Evolutionary conservation across 2,329 filamentous ascomycete genomes (phyloP).

Genomic region (Cryphonectria radicalis): DNA sequence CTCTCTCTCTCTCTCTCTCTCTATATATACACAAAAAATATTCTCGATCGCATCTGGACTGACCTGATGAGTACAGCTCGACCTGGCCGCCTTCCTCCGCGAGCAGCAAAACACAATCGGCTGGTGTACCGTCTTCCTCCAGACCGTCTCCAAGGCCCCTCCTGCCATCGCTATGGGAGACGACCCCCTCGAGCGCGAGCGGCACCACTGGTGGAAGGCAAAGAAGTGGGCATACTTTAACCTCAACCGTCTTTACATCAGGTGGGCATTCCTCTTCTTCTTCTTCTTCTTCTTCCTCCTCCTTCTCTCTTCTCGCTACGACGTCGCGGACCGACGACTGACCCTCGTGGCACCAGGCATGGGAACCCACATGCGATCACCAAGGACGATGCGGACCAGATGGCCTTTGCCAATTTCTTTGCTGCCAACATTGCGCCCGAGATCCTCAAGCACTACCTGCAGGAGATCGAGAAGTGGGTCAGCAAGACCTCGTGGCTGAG

Average conservation of each 20-base stretch:
- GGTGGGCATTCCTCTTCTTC: conserved; percentile 55
- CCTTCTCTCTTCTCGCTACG: not conserved
- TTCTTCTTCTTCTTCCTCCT: not conserved
- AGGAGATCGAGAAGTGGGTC: conserved; percentile 97
- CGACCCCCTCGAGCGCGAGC: conserved; percentile 81
- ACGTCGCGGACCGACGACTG: not conserved
- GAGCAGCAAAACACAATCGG: conserved; percentile 84
- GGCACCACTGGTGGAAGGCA: conserved; percentile 98
- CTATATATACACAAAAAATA: no score
- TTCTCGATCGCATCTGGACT: not conserved
- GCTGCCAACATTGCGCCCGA: conserved; percentile 90
- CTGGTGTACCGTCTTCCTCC: conserved; percentile 95
- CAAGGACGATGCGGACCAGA: conserved; percentile 72
- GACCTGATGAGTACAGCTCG: conserved; percentile 65
- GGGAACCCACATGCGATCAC: conserved; percentile 81
- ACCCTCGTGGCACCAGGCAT: conserved; percentile 62
- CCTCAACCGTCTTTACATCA: conserved; percentile 90
- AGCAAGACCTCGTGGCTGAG: conserved; percentile 93
- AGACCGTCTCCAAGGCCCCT: conserved; percentile 82
- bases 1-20: not conserved
- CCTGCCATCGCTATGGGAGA: conserved; percentile 80
- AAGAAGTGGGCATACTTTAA: conserved; percentile 99
- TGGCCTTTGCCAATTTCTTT: conserved; percentile 87
- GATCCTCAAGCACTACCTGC: conserved; percentile 92
- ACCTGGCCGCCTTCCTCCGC: conserved; percentile 78